These are phyloP conservation scores for Phoma sp. DNA, from an alignment of 2,329 filamentous ascomycete species.

Conservation along the genomic window DNA sequence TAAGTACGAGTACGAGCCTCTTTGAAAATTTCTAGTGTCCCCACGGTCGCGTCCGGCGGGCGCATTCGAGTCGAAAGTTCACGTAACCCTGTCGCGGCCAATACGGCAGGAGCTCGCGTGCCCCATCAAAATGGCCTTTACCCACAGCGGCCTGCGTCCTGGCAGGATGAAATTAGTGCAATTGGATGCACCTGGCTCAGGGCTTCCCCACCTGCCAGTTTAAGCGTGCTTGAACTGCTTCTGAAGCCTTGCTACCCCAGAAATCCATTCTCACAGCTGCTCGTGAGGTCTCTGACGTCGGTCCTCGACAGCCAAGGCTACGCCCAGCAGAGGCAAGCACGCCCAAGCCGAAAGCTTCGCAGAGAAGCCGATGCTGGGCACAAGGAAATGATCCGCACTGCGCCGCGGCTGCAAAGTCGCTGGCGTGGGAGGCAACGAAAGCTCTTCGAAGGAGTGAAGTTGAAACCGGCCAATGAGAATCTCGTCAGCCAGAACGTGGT, in stretches of 20 bases:
- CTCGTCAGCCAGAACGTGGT: constrained; percentile 7
- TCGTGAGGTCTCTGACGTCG: constrained; percentile 2
- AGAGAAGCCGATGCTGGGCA: constrained; percentile 9
- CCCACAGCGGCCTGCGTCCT: constrained; percentile 9
- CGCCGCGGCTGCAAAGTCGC: constrained; percentile 4
- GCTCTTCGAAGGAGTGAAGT: constrained; percentile 4
- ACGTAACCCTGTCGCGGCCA: constrained; percentile 10
- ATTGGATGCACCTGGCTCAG: constrained; percentile 6
- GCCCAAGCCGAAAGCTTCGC: constrained; percentile 20
- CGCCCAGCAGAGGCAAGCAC: constrained; percentile 19
- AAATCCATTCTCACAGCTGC: background rate
- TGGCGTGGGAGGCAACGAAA: constrained; percentile 11
- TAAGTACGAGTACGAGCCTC: constrained; percentile 28
- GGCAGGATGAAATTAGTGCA: constrained; percentile 4
- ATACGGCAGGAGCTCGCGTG: constrained; percentile 15
- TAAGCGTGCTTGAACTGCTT: background rate
- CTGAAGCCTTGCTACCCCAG: constrained; percentile 17
- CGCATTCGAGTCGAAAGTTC: constrained; percentile 17
- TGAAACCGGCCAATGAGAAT: constrained; percentile 1
- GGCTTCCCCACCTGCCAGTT: constrained; percentile 6
- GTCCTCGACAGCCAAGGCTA: constrained; percentile 8
- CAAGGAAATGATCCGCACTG: background rate
- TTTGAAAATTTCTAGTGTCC: constrained; percentile 33
- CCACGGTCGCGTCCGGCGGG: constrained; percentile 28
- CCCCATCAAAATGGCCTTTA: constrained; percentile 7